Evolutionary conservation across 2,329 filamentous ascomycete genomes (phyloP).

Genomic region (Davidsoniella neocaledoniae): DNA sequence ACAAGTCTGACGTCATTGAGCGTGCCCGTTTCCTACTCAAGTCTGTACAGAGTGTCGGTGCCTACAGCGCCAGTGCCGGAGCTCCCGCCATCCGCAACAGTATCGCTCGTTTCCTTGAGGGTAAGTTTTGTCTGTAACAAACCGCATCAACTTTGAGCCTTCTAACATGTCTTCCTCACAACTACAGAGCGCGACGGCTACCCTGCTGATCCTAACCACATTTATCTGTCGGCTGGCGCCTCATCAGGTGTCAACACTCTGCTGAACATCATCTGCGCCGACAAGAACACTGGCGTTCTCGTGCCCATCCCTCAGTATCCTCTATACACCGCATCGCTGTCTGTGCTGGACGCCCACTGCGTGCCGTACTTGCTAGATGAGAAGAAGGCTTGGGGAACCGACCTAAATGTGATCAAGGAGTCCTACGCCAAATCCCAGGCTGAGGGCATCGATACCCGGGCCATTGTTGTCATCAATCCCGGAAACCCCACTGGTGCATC

Average conservation of each 20-base stretch:
- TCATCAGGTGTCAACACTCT: constrained; percentile 91
- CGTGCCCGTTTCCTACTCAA: constrained; percentile 66
- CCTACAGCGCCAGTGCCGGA: constrained; percentile 90
- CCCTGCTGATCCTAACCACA: constrained; percentile 58
- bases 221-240: constrained; percentile 84
- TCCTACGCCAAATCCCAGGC: constrained; percentile 58
- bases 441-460: constrained; percentile 71
- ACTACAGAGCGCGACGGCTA: constrained; percentile 64
- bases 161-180: neutral
- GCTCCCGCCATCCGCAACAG: constrained; percentile 74
- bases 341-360: constrained; percentile 66
- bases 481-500: constrained; percentile 93
- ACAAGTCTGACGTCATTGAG: constrained; percentile 77
- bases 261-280: constrained; percentile 71
- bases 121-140: constrained; percentile 28
- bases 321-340: constrained; percentile 84
- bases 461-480: constrained; percentile 94
- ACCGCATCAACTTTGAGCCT: neutral
- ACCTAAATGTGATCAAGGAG: constrained; percentile 57
- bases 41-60: constrained; percentile 78
- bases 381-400: constrained; percentile 70
- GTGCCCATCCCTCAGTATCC: constrained; percentile 97
- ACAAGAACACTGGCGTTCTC: constrained; percentile 63
- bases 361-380: constrained; percentile 95
- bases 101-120: constrained; percentile 82